Evolutionary conservation across 2,329 filamentous ascomycete genomes (phyloP).

Genomic region (Blumeria graminis): DNA sequence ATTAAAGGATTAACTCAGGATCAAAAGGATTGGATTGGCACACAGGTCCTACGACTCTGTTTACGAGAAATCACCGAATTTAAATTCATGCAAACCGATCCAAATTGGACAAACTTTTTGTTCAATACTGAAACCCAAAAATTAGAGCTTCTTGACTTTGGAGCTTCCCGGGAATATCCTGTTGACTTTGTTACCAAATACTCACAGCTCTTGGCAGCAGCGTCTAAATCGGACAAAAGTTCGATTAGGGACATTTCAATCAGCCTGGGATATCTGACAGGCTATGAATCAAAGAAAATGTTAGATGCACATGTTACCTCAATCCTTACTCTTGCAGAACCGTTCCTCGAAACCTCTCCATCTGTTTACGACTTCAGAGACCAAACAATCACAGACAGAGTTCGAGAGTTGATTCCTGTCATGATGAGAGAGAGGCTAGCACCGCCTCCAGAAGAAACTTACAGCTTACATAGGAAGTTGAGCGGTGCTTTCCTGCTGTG

Average conservation of each 20-base stretch:
- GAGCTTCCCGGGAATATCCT: constrained; percentile 70
- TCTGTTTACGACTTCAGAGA: constrained; percentile 77
- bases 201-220: constrained; percentile 55
- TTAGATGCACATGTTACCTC: constrained; percentile 72
- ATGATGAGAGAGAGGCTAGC: constrained; percentile 79
- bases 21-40: constrained; percentile 89
- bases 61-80: constrained; percentile 86
- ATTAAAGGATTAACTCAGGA: constrained; percentile 50
- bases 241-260: constrained; percentile 44
- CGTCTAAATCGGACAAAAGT: constrained; percentile 42
- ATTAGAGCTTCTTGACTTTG: constrained; percentile 87
- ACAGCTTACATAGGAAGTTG: constrained; percentile 80
- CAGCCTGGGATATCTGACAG: constrained; percentile 73
- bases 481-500: constrained; percentile 89
- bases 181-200: constrained; percentile 59
- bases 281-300: constrained; percentile 68
- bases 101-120: constrained; percentile 98
- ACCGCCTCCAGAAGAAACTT: constrained; percentile 92
- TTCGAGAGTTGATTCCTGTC: constrained; percentile 65
- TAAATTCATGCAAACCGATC: constrained; percentile 96
- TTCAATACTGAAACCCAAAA: constrained; percentile 50
- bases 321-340: constrained; percentile 75
- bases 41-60: constrained; percentile 75
- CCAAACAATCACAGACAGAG: constrained; percentile 90
- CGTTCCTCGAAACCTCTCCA: constrained; percentile 53